These are phyloP conservation scores for Cercophora samala DNA, from an alignment of 495 filamentous ascomycete species.

Conservation along the genomic window DNA sequence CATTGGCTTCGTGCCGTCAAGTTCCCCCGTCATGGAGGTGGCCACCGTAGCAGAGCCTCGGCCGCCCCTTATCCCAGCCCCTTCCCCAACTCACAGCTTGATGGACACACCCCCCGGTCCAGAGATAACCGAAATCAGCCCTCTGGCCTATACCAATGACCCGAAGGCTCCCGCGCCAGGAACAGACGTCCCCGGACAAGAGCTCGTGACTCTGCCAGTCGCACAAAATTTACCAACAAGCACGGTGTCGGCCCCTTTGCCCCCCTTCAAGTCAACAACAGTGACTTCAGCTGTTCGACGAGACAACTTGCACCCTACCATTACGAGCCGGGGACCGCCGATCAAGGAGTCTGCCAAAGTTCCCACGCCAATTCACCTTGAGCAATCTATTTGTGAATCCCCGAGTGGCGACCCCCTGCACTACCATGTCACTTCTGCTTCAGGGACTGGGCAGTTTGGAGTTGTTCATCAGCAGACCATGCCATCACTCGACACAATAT, in stretches of 20 bases:
- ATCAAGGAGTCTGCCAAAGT: background rate
- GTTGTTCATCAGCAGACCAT: background rate
- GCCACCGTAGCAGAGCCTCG: background rate
- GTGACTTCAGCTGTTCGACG: background rate
- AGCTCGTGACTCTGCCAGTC: background rate
- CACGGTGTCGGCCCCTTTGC: background rate
- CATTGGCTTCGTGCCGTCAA: conserved; percentile 38
- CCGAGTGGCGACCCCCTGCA: background rate
- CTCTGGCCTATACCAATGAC: background rate
- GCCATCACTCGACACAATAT: background rate
- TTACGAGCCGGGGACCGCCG: background rate
- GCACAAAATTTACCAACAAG: background rate
- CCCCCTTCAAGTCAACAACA: background rate
- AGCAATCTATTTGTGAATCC: background rate
- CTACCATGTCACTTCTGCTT: background rate
- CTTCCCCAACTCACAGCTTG: background rate
- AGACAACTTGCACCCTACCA: background rate
- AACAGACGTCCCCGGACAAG: background rate
- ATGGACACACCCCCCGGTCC: background rate
- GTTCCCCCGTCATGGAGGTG: conserved; percentile 16
- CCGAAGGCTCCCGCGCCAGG: background rate
- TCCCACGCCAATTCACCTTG: background rate
- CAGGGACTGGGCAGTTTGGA: background rate
- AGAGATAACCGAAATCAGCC: background rate
- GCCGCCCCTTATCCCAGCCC: background rate